Percentiles rank a stretch among this genome's conserved stretches.
phyloP scores from a whole-genome alignment of 768 basidiomycete species.

The Suillus luteus region DNA sequence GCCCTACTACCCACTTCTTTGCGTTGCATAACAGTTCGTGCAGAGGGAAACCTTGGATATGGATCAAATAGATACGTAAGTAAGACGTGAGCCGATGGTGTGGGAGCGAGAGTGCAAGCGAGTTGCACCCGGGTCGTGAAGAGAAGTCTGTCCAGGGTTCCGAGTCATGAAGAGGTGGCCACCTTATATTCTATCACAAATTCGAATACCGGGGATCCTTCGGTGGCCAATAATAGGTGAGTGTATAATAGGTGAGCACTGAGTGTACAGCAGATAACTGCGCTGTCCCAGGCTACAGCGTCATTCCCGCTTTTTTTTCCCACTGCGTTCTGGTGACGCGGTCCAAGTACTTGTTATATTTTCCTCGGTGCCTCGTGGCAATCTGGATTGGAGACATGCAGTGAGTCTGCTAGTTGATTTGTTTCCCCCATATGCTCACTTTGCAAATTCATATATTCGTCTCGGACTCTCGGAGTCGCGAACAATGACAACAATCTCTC shows the following conservation, averaged over 20 bases:
- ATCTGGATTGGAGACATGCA: not conserved
- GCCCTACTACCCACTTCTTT: constrained; percentile 10
- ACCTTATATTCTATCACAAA: constrained; percentile 1
- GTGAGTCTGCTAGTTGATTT: not conserved
- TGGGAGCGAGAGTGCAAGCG: not conserved
- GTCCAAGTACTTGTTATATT: constrained; percentile 8
- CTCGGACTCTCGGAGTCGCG: not conserved
- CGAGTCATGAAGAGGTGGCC: not conserved
- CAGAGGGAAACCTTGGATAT: constrained; percentile 14
- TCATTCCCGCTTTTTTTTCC: constrained; percentile 5
- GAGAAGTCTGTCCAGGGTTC: not conserved
- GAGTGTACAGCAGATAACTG: constrained; percentile 7
- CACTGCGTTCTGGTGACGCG: constrained; percentile 7
- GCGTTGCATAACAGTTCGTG: not conserved
- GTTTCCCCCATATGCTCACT: not conserved
- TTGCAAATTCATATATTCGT: not conserved
- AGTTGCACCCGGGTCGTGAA: not conserved
- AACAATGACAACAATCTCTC: not conserved
- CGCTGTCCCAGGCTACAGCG: constrained; percentile 7
- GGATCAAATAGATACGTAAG: constrained; percentile 11
- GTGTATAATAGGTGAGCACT: not conserved
- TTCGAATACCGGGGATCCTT: not conserved
- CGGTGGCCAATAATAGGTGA: not conserved
- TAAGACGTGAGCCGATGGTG: constrained; percentile 7
- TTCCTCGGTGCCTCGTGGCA: constrained; percentile 16